Evolutionary conservation across 2,329 filamentous ascomycete species (phyloP).

Genomic region (Fusarium liriodendri): DNA sequence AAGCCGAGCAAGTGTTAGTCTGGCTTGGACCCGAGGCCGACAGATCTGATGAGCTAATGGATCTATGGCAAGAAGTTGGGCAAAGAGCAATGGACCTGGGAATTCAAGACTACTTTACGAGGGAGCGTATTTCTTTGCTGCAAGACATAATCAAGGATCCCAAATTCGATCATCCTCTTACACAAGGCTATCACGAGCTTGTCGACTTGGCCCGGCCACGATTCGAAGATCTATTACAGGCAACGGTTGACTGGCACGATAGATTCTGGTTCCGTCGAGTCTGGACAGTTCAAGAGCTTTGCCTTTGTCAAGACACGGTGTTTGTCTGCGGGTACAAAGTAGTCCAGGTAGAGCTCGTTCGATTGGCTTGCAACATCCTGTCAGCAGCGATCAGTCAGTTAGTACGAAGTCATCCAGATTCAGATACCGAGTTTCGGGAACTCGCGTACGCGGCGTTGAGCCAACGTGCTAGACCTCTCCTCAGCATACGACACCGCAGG

Average conservation of each 20-base stretch:
- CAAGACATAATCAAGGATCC: neutral
- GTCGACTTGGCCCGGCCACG: neutral
- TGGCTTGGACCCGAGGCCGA: neutral
- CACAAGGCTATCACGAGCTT: neutral
- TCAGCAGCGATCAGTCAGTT: neutral
- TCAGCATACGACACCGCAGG: neutral
- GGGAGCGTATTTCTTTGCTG: neutral
- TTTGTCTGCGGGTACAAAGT: slow-evolving; percentile 1
- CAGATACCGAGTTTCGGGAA: neutral
- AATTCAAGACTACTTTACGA: neutral
- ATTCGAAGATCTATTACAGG: neutral
- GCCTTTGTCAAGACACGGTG: neutral
- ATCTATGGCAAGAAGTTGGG: neutral
- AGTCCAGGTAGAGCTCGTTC: neutral
- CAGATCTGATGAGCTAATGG: slow-evolving; percentile 5
- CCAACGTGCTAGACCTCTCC: neutral
- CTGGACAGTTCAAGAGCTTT: slow-evolving; percentile 4
- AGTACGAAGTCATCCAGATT: neutral
- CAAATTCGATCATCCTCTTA: neutral
- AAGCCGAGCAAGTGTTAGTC: neutral
- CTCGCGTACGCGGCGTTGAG: neutral
- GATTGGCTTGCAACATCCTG: neutral
- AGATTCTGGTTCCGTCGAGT: slow-evolving; percentile 5
- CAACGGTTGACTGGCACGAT: neutral
- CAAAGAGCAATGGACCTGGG: neutral